Base-by-base conservation (phyloP, 2,329 filamentous ascomycete genomes). In the Didymella glomerata region DNA sequence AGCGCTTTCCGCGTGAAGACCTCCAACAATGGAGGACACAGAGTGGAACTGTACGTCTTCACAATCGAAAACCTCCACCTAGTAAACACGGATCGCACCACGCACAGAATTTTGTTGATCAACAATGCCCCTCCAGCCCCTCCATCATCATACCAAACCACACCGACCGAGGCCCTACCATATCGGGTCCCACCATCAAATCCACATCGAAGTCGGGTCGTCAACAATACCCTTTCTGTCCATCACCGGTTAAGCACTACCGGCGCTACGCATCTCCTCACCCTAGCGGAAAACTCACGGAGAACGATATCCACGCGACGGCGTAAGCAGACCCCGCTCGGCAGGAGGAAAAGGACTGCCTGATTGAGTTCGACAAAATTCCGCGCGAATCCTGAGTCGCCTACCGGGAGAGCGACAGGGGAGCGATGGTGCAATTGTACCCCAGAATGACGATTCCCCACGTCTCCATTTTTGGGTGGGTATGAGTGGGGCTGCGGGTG, bases 381-480 rank as follows among this genome's bases (percentile, higher is more conserved):
- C n/a, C n/a, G n/a, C n/a, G 32, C 36, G 20, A 40, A 3, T 40
- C 36, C 4, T 20, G 18, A 16, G 7, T 16, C 14, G 36, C 16
- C n/a, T 18, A 2, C 40, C 40, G 22, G 20, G 40, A 42, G 22
- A 22, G 22, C 20, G 8, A 40, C 48, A 47, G 34, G 48, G 27
- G 28, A n/a, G 45, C 56, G 50, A 59, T 59, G 56, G 50, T 49
- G 45, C 50, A 25, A 59, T 59, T 22, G 24, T 20, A 32, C 46
- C 46, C 45, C 46, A 32, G 40, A 41, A 59, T 59, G 56, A 59
- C 56, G 56, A 54, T 42, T 42, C 56, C 46, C 50, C 50, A 36
- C 40, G 32, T 46, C 36, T 34, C 28, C 24, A 20, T 13, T 11
- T 42, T 41, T 42, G 25, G 7, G 36, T 30, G 40, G 54, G 8